Evolutionary conservation across 257 asterid species (phyloP), one percentile per base, ranked within the genome.

Genomic region (Anisodus tanguticus): DNA sequence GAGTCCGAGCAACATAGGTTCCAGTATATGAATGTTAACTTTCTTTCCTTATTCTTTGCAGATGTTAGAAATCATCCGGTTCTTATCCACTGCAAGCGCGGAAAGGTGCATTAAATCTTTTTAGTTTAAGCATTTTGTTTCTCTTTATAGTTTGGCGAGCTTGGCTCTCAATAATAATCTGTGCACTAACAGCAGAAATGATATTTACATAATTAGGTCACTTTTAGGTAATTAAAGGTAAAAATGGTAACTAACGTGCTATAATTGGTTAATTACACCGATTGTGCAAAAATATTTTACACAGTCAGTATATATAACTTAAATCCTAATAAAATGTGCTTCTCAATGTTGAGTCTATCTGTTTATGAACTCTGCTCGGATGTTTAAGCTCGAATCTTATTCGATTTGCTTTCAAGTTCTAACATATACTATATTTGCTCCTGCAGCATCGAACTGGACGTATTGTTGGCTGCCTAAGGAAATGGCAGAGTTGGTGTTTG

Each of bases 361-460:
- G 90, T 88, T 72, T 88, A 13, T 4, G 59, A 16, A 54, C 7
- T 85, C 92, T 4, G 59, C 2, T 71, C n/a, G 58, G 58, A 71
- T 49, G 91, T 71, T 71, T 71, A 45, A 3, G 11, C 37, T 72
- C 8, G 58, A 72, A 6, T 72, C 59, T 45, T 47, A 45, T 10
- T 16, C 1, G 10, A 72, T 9, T n/a, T 71, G 9, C 53, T 43
- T 43, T 3, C 66, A 19, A 16, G 67, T 88, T 72, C 87, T 68
- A 67, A 69, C 35, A 2, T 19, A 51, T 71, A n/a, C 43, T 37
- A 4, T 19, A 26, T 82, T 43, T 84, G 15, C 26, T 63, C 72
- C 10, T 68, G 87, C 91, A 90, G 91, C 92, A 90, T 74, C 87
- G 91, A 19, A 88, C 93, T 9, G 93, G 93, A 5, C 84, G 88